These are phyloP conservation scores for Tricholoma furcatifolium DNA, from an alignment of 768 basidiomycete genomes.

Conservation along the genomic window DNA sequence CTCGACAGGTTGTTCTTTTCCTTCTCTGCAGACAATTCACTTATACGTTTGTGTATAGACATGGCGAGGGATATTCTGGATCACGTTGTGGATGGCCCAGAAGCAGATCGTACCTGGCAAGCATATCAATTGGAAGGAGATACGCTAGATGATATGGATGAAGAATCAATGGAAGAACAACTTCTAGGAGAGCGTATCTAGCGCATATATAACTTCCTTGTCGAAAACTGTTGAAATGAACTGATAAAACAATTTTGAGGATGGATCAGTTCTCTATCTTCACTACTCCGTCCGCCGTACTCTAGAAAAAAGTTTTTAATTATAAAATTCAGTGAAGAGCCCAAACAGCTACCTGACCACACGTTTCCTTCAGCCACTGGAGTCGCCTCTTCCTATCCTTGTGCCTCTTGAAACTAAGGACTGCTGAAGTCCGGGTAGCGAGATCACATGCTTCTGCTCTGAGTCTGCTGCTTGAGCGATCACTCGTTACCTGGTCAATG, in stretches of 20 bases:
- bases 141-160: constrained; percentile 43
- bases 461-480: constrained; percentile 46
- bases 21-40: neutral
- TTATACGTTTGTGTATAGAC: constrained; percentile 33
- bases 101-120: constrained; percentile 63
- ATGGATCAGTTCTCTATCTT: constrained; percentile 3
- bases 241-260: neutral
- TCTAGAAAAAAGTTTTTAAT: neutral
- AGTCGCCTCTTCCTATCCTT: constrained; percentile 39
- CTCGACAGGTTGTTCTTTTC: constrained; percentile 42
- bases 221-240: neutral
- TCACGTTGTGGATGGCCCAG: constrained; percentile 69
- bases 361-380: constrained; percentile 59
- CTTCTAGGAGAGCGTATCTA: constrained; percentile 30
- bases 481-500: constrained; percentile 3
- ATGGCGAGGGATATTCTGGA: constrained; percentile 62
- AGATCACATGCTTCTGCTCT: constrained; percentile 54
- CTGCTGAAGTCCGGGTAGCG: constrained; percentile 38
- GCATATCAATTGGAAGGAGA: constrained; percentile 53
- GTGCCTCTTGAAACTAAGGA: constrained; percentile 30
- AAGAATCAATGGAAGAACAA: constrained; percentile 58
- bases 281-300: constrained; percentile 10
- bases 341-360: constrained; percentile 39
- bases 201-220: neutral
- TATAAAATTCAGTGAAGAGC: neutral